Percentiles rank a stretch among this genome's conserved stretches.
Conservation (phyloP, 2,329 filamentous ascomycete species). For the Aspergillus fumigatus region DNA sequence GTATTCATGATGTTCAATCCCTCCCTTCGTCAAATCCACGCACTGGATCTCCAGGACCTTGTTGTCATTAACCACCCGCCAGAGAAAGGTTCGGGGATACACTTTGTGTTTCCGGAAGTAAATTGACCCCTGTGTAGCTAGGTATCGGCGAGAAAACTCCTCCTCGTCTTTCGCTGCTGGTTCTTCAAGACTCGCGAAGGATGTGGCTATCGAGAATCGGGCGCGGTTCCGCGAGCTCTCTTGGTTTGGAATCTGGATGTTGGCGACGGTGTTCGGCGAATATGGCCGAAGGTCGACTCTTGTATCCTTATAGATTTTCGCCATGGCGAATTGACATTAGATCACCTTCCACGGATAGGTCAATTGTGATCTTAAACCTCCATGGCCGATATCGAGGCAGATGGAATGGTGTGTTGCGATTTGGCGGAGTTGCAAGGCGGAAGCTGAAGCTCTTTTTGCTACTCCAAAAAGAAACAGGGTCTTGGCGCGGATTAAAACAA, state of each 20-base stretch:
- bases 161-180: constrained; percentile 54
- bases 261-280: constrained; percentile 64
- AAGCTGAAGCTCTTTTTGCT: constrained; percentile 21
- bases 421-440: constrained; percentile 23
- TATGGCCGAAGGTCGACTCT: constrained; percentile 75
- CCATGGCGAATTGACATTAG: constrained; percentile 48
- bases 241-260: constrained; percentile 59
- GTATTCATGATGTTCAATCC: constrained; percentile 59
- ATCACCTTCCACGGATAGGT: constrained; percentile 17
- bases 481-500: constrained; percentile 26
- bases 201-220: constrained; percentile 42
- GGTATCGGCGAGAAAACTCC: constrained; percentile 66
- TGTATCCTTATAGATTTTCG: constrained; percentile 78
- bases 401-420: constrained; percentile 10
- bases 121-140: constrained; percentile 75
- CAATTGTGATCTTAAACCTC: constrained; percentile 25
- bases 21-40: constrained; percentile 71
- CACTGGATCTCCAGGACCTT: constrained; percentile 77
- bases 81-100: constrained; percentile 81
- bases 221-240: constrained; percentile 43
- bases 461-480: constrained; percentile 35
- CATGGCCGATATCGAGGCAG: constrained; percentile 24
- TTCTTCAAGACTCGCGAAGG: constrained; percentile 38
- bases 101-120: constrained; percentile 75
- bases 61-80: constrained; percentile 79